Conservation (phyloP, 1,284 basidiomycete genomes). For the Sporisorium graminicola region DNA sequence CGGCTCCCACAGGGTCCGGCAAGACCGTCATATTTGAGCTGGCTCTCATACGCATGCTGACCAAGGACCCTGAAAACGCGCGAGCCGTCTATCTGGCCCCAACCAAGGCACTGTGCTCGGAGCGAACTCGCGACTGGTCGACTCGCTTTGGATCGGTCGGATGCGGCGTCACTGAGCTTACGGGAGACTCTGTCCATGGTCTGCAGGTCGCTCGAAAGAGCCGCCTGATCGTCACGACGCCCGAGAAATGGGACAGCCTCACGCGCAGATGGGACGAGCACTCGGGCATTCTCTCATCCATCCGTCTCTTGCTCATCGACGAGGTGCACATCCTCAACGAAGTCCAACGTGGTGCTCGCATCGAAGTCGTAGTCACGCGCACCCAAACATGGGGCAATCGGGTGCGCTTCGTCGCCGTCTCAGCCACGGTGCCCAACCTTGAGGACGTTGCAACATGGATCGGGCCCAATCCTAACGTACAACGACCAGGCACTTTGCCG, state of each 20-base stretch:
- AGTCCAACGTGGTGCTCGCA: constrained; percentile 71
- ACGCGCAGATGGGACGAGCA: constrained; percentile 60
- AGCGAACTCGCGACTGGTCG: constrained; percentile 86
- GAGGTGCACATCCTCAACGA: constrained; percentile 96
- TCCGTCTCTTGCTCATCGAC: constrained; percentile 78
- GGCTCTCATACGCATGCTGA: constrained; percentile 83
- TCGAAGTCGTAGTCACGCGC: constrained; percentile 93
- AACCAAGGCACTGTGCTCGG: constrained; percentile 85
- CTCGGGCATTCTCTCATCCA: constrained; percentile 45
- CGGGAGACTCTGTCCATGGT: constrained; percentile 69
- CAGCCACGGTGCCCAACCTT: constrained; percentile 94
- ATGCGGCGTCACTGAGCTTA: constrained; percentile 83
- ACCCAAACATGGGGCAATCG: constrained; percentile 78
- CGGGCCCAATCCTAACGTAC: constrained; percentile 68
- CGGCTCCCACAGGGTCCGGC: constrained; percentile 61
- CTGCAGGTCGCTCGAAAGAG: constrained; percentile 45
- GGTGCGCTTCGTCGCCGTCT: constrained; percentile 87
- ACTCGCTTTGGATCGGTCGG: constrained; percentile 81
- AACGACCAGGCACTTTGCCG: background rate
- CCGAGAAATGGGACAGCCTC: constrained; percentile 72
- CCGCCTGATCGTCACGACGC: constrained; percentile 73
- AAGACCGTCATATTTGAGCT: constrained; percentile 85
- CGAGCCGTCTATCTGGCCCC: constrained; percentile 93
- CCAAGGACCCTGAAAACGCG: constrained; percentile 63
- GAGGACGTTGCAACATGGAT: constrained; percentile 91